Evolutionary conservation across 2,329 filamentous ascomycete genomes (phyloP).

Genomic region (Cryphonectria parasitica): DNA sequence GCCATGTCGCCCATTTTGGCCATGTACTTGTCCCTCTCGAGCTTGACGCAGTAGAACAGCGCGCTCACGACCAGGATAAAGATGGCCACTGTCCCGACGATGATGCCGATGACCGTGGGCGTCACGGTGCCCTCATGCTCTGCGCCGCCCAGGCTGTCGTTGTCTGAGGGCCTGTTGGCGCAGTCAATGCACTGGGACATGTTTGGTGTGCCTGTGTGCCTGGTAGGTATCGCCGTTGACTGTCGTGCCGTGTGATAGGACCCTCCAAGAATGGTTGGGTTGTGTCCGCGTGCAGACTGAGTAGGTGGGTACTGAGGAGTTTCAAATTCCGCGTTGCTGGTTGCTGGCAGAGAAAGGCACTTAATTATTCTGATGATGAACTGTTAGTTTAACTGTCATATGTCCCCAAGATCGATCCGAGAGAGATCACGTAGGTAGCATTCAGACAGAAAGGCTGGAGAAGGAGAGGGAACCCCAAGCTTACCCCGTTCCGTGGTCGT

Average conservation of each 20-base stretch:
- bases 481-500: too few species aligned
- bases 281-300: too few species aligned
- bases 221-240: background rate
- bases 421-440: too few species aligned
- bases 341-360: too few species aligned
- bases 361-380: too few species aligned
- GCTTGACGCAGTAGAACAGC: conserved; percentile 31
- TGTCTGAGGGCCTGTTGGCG: conserved; percentile 27
- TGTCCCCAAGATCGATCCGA: too few species aligned
- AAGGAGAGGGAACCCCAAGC: background rate
- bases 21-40: conserved; percentile 20
- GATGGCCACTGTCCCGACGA: conserved; percentile 26
- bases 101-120: conserved; percentile 28
- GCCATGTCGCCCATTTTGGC: background rate
- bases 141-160: conserved; percentile 27
- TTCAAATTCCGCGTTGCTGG: too few species aligned
- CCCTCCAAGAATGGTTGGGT: too few species aligned
- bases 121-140: conserved; percentile 24
- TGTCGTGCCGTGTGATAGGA: background rate
- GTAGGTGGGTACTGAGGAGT: too few species aligned
- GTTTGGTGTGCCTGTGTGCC: background rate
- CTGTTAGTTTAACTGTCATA: too few species aligned
- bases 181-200: conserved; percentile 30
- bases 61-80: conserved; percentile 27
- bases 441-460: background rate